A percentile compares a stretch with the other conserved stretches of the same genome.
Evolutionary conservation across 1,139 yeast species (phyloP).

Genomic region (Yamadazyma diospyri): DNA sequence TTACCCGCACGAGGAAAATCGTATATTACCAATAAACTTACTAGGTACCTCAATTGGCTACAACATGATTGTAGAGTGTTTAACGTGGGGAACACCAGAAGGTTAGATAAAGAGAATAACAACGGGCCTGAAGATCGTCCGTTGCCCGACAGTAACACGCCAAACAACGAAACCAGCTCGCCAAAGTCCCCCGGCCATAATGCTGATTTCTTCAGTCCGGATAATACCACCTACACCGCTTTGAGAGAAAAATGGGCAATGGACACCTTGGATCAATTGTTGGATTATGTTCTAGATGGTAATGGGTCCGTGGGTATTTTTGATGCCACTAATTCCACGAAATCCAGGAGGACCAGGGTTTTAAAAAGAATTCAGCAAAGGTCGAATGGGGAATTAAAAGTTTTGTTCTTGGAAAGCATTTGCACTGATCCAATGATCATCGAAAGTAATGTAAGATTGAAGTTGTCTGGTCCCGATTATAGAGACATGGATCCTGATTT

Average conservation of each 20-base stretch:
- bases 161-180: constrained; percentile 23
- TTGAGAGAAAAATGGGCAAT: constrained; percentile 94
- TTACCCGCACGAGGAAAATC: constrained; percentile 92
- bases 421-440: constrained; percentile 78
- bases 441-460: constrained; percentile 77
- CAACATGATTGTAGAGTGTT: constrained; percentile 88
- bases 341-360: constrained; percentile 64
- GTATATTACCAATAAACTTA: constrained; percentile 84
- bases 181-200: constrained; percentile 40
- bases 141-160: constrained; percentile 57
- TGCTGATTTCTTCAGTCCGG: constrained; percentile 86
- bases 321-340: constrained; percentile 93
- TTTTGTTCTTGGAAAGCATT: constrained; percentile 79
- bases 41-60: constrained; percentile 86
- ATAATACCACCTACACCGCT: constrained; percentile 58
- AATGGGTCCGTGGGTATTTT: constrained; percentile 91
- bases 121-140: constrained; percentile 74
- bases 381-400: constrained; percentile 71
- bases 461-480: constrained; percentile 92
- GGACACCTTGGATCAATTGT: constrained; percentile 82
- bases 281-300: constrained; percentile 76
- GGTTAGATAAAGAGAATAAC: constrained; percentile 58
- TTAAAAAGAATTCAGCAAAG: constrained; percentile 67
- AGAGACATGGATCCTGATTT: constrained; percentile 76
- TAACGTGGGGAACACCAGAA: constrained; percentile 90